Evolutionary conservation across 768 basidiomycete genomes (phyloP), one percentile per base, ranked within the genome.

Genomic region (Rhodocollybia butyracea): DNA sequence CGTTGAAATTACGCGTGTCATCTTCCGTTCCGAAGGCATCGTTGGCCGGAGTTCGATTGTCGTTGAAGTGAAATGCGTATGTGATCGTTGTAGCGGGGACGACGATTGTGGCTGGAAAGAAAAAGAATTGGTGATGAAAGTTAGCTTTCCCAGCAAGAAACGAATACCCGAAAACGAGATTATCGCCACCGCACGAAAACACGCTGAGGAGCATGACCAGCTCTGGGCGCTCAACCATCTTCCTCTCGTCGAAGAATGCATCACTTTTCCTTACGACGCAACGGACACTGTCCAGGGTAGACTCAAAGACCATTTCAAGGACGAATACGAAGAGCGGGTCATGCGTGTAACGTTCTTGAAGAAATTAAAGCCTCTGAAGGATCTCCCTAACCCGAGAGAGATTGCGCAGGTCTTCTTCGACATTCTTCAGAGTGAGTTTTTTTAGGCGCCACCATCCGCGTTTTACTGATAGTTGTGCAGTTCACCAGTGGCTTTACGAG

Each of bases 401-500:
- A 0, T 46, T 46, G 46, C 46, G 0, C 46, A 46, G 21, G 46
- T 46, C 13, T 15, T 46, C 11, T 46, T 29, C 27, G 46, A 46
- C 31, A 46, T 46, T 11, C 26, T 46, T 10, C 46, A 46, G 31
- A 46, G 46, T 46, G 27, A 5, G 26, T 31, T n/a, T 7, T 5
- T 7, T 29, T 5, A 17, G 29, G 15, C 17, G 15, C 31, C 6
- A 13, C 6, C 2, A 13, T 29, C 21, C 10, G 34, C 39, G 6
- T 30, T 31, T 32, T 8, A 5, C 15, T 1, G 11, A 12, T 46
- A 15, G 17, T n/a, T 46, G 17, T 31, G 11, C 26, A 4, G 53
- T 39, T 21, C 52, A 60, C 51, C 39, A 31, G 19, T 31, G 29
- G 51, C 31, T 54, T 19, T 51, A 26, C 40, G 57, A 59, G n/a